Conservation (phyloP, 2,329 filamentous ascomycete genomes). For the Fusarium sp. region DNA sequence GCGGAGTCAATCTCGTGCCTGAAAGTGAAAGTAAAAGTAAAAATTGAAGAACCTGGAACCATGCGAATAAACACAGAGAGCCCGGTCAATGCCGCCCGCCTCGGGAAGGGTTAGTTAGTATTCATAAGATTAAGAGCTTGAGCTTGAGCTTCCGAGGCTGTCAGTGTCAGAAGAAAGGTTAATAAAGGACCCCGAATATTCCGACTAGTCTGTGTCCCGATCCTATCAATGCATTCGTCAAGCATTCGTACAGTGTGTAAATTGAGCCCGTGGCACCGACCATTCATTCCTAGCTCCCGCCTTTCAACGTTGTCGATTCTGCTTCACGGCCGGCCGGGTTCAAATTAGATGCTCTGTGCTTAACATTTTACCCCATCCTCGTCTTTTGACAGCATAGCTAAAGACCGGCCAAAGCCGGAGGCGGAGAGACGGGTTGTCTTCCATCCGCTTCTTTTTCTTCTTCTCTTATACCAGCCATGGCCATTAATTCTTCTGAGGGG, state of each 20-base stretch:
- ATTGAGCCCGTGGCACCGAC: constrained; percentile 19
- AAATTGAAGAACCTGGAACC: constrained; percentile 15
- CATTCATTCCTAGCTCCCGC: constrained; percentile 35
- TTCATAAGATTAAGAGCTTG: not conserved
- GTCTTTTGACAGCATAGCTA: constrained; percentile 6
- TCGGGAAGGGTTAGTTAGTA: not conserved
- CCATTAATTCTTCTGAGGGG: constrained; percentile 12
- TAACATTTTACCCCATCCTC: not conserved
- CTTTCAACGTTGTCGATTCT: constrained; percentile 21
- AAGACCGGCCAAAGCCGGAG: constrained; percentile 46
- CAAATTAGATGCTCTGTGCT: constrained; percentile 15
- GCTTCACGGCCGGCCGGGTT: constrained; percentile 9
- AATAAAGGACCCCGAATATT: not conserved
- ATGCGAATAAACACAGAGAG: constrained; percentile 1
- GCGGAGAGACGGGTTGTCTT: not conserved
- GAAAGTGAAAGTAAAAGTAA: not conserved
- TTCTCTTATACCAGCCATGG: not conserved
- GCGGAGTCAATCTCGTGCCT: constrained; percentile 11
- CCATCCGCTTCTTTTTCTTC: constrained; percentile 6
- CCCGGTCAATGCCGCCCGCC: not conserved
- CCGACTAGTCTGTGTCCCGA: constrained; percentile 19
- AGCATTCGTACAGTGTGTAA: not conserved
- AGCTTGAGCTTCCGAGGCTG: not conserved
- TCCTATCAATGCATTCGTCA: constrained; percentile 18
- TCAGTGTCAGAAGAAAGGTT: not conserved